phyloP scores from a whole-genome alignment of 306 rosid species.

The Fragaria ananassa region DNA sequence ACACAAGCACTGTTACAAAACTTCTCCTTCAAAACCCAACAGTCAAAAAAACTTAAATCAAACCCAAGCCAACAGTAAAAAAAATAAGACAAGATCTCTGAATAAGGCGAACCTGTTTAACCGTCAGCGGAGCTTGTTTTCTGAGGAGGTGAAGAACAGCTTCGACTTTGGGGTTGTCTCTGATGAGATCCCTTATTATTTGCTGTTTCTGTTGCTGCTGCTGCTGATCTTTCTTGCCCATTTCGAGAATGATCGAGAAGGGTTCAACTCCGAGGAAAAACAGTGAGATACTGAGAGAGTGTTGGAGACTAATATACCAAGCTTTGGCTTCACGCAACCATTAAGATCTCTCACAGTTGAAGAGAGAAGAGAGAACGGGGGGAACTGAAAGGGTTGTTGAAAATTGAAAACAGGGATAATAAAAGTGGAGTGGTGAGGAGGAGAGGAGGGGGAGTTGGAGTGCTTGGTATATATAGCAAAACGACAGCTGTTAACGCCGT shows the following conservation, averaged over 20 bases:
- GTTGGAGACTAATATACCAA: conserved; percentile 48
- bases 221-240: conserved; percentile 66
- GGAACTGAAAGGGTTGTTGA: conserved; percentile 22
- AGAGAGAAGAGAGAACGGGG: conserved; percentile 13
- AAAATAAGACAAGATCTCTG: neutral
- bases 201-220: neutral
- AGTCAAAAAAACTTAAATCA: neutral
- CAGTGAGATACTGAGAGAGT: neutral
- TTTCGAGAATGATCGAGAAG: conserved; percentile 26
- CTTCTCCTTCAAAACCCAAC: conserved; percentile 65
- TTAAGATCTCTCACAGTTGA: conserved; percentile 17
- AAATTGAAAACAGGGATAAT: conserved; percentile 30
- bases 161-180: conserved; percentile 44
- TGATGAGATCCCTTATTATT: conserved; percentile 23
- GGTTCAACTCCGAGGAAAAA: conserved; percentile 24
- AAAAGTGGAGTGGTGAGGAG: conserved; percentile 15
- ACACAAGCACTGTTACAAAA: conserved; percentile 80
- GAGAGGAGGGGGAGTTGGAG: conserved; percentile 1
- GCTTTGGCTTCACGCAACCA: conserved; percentile 84
- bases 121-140: conserved; percentile 74
- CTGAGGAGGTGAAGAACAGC: conserved; percentile 72
- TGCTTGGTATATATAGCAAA: conserved; percentile 50
- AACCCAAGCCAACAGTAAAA: neutral
- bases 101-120: conserved; percentile 63
- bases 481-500: conserved; percentile 78